Conservation (phyloP, 768 basidiomycete species). For the Trametes meyenii region DNA sequence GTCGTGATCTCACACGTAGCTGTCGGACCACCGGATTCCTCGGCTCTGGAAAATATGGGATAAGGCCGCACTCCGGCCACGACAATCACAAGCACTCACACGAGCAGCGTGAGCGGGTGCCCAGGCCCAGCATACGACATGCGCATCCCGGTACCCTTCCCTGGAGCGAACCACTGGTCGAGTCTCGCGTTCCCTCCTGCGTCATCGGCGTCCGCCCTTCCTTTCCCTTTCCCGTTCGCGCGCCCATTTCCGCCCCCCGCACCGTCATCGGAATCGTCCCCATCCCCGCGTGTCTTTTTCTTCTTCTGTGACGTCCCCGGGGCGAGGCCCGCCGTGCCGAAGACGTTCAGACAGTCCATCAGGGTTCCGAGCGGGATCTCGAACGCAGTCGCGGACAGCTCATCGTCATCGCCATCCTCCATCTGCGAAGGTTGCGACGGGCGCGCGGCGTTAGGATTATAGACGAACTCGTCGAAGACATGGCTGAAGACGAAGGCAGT, state of each 20-base stretch:
- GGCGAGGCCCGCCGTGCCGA: slow-evolving; percentile 67
- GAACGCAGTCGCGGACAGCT: slow-evolving; percentile 48
- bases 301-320: slow-evolving; percentile 40
- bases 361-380: slow-evolving; percentile 84
- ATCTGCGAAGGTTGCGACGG: slow-evolving; percentile 19
- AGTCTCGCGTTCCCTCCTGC: slow-evolving; percentile 39
- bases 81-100: slow-evolving; percentile 48
- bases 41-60: slow-evolving; percentile 50
- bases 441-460: slow-evolving; percentile 45
- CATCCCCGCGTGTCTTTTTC: slow-evolving; percentile 56
- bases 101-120: slow-evolving; percentile 72
- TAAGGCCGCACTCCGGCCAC: background rate
- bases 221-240: slow-evolving; percentile 32
- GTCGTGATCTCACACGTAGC: slow-evolving; percentile 88
- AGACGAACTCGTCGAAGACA: slow-evolving; percentile 81
- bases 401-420: slow-evolving; percentile 30
- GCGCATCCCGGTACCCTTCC: slow-evolving; percentile 82
- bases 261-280: slow-evolving; percentile 43
- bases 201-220: slow-evolving; percentile 37
- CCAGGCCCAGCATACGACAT: slow-evolving; percentile 82
- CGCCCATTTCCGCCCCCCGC: slow-evolving; percentile 38
- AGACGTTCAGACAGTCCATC: slow-evolving; percentile 91
- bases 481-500: slow-evolving; percentile 80
- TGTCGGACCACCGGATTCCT: slow-evolving; percentile 79
- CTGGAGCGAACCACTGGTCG: slow-evolving; percentile 62